A percentile compares a stretch with the other conserved stretches of the same genome.
These are phyloP conservation scores for Kernera saxatilis DNA, from an alignment of 345 rosid species.

Conservation along the genomic window DNA sequence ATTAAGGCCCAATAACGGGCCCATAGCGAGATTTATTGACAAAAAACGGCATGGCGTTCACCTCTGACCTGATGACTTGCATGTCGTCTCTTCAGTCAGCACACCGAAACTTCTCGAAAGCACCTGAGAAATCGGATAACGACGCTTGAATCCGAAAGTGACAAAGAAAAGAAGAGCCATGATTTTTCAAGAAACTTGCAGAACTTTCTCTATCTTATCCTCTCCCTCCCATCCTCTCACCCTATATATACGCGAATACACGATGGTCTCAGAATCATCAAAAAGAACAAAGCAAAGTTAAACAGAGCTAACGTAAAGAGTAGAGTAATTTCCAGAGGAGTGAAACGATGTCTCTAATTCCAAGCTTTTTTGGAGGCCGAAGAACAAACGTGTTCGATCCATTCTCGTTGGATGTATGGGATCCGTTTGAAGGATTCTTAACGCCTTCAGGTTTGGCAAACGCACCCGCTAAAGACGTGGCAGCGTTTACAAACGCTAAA, in stretches of 20 bases:
- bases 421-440: slow-evolving; percentile 23
- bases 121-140: neutral
- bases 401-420: slow-evolving; percentile 26
- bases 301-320: neutral
- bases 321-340: neutral
- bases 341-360: slow-evolving; percentile 24
- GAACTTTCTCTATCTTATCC: neutral
- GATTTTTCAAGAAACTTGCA: neutral
- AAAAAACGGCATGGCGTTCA: neutral
- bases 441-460: neutral
- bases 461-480: slow-evolving; percentile 1
- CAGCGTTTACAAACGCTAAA: slow-evolving; percentile 22
- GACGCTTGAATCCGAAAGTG: neutral
- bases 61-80: neutral
- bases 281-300: neutral
- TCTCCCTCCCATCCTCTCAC: neutral
- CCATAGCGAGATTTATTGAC: neutral
- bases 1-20: neutral
- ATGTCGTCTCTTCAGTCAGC: neutral
- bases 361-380: slow-evolving; percentile 24
- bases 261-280: neutral
- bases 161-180: neutral
- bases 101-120: slow-evolving; percentile 3
- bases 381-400: slow-evolving; percentile 35
- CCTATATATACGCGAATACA: neutral